These are phyloP conservation scores for Endocarpon pusillum DNA, from an alignment of 495 filamentous ascomycete genomes.

Conservation along the genomic window DNA sequence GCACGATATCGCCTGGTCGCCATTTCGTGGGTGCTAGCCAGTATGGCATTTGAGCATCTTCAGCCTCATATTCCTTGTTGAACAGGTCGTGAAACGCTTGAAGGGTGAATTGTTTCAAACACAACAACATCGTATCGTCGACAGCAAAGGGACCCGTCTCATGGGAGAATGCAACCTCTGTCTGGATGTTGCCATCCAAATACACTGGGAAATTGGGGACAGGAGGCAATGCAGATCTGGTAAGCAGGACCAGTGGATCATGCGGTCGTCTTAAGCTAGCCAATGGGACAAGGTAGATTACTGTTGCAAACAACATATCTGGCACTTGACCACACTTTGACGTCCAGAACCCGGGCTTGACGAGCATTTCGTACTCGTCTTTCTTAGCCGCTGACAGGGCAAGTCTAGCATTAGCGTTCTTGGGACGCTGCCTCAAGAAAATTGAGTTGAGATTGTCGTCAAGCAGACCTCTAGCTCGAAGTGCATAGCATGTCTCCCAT, in stretches of 20 bases:
- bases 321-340: conserved; percentile 32
- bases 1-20: conserved; percentile 4
- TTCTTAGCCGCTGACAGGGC: conserved; percentile 64
- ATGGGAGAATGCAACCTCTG: conserved; percentile 33
- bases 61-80: conserved; percentile 60
- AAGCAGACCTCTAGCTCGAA: conserved; percentile 49
- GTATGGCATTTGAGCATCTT: conserved; percentile 54
- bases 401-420: conserved; percentile 80
- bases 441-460: conserved; percentile 57
- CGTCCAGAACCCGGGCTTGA: conserved; percentile 69
- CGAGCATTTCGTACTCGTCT: conserved; percentile 55
- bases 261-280: conserved; percentile 41
- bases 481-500: conserved; percentile 62
- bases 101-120: conserved; percentile 52
- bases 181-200: conserved; percentile 41
- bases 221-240: conserved; percentile 42
- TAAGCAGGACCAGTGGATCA: conserved; percentile 53
- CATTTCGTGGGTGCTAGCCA: conserved; percentile 53
- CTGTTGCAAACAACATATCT: conserved; percentile 40
- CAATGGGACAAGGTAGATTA: conserved; percentile 42
- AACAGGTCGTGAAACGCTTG: conserved; percentile 73
- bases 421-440: conserved; percentile 55
- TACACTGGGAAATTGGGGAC: conserved; percentile 57
- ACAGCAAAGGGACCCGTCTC: conserved; percentile 25
- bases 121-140: conserved; percentile 21